Conservation (phyloP, 805 yeast genomes). For the Cyberlindnera lachancei region DNA sequence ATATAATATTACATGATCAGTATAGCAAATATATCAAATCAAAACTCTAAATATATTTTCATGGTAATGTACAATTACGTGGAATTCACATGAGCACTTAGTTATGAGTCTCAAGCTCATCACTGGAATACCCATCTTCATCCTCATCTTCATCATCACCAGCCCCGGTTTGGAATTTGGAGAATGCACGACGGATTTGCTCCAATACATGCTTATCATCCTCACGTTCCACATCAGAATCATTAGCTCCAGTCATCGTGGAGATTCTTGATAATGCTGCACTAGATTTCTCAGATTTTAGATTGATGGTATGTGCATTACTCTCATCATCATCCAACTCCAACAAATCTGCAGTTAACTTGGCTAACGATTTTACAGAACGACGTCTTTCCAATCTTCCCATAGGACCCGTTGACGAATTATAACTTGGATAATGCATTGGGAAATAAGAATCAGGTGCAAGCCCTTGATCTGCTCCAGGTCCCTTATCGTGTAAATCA, state of each 20-base stretch:
- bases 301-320: conserved; percentile 19
- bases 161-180: conserved; percentile 20
- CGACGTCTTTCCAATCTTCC: conserved; percentile 55
- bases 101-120: conserved; percentile 48
- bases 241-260: too few species aligned
- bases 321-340: conserved; percentile 61
- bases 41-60: too few species aligned
- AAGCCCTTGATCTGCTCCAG: too few species aligned
- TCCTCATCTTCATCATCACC: conserved; percentile 11
- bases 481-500: too few species aligned
- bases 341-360: conserved; percentile 57
- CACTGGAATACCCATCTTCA: conserved; percentile 40
- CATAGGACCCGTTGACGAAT: too few species aligned
- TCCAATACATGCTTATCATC: conserved; percentile 28
- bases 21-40: too few species aligned
- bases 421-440: conserved; percentile 30
- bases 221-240: conserved; percentile 14
- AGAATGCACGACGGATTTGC: conserved; percentile 37
- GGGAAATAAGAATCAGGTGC: conserved; percentile 18
- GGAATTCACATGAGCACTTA: too few species aligned
- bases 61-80: too few species aligned
- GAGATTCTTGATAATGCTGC: conserved; percentile 10
- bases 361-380: conserved; percentile 67
- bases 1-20: too few species aligned
- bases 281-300: conserved; percentile 16